phyloP scores from a whole-genome alignment of 805 yeast genomes.

The Teunomyces stri region DNA sequence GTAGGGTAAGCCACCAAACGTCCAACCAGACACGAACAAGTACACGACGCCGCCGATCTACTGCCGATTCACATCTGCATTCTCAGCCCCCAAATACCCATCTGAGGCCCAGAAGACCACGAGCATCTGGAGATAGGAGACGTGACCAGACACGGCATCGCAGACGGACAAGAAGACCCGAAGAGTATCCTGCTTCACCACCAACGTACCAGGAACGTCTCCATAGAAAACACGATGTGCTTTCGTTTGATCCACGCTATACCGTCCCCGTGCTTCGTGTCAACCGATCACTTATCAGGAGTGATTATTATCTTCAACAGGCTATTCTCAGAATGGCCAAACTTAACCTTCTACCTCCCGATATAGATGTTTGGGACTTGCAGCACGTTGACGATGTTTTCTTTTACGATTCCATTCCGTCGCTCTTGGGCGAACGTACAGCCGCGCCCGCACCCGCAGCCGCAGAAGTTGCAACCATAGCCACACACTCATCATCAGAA shows the following conservation, averaged over 20 bases:
- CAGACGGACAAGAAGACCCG: neutral
- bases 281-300: slow-evolving; percentile 18
- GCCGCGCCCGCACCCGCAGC: neutral
- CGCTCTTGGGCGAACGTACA: slow-evolving; percentile 10
- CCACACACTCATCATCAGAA: neutral
- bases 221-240: slow-evolving; percentile 18
- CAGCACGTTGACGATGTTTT: slow-evolving; percentile 22
- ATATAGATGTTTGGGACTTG: slow-evolving; percentile 19
- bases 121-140: neutral
- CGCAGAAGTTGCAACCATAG: neutral
- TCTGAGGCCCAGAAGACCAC: neutral
- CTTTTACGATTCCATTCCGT: slow-evolving; percentile 18
- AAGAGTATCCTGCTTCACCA: slow-evolving; percentile 9
- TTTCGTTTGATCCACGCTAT: slow-evolving; percentile 24
- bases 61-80: neutral
- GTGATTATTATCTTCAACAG: slow-evolving; percentile 14
- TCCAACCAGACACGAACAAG: neutral
- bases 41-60: neutral
- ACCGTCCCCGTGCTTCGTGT: slow-evolving; percentile 20
- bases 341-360: slow-evolving; percentile 16
- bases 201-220: slow-evolving; percentile 19
- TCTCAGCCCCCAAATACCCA: neutral
- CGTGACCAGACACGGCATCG: neutral
- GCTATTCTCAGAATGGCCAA: slow-evolving; percentile 18
- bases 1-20: neutral